phyloP scores from a whole-genome alignment of 2,329 filamentous ascomycete genomes.

The Fusarium abutilonis region DNA sequence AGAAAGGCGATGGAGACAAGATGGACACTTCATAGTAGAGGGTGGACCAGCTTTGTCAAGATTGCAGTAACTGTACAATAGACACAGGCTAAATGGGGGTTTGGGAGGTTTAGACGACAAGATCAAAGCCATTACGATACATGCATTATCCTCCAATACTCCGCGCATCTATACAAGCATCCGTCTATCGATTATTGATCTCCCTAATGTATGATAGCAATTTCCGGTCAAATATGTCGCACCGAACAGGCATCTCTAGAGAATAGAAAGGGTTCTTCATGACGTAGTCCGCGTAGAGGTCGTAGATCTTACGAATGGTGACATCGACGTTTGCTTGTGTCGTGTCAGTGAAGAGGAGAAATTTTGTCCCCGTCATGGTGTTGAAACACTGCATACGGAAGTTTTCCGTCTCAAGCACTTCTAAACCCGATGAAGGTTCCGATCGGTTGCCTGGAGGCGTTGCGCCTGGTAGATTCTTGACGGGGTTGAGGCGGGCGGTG shows the following conservation, averaged over 20 bases:
- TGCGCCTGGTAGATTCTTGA: slow-evolving; percentile 53
- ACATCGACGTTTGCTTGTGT: slow-evolving; percentile 87
- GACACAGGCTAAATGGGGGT: slow-evolving; percentile 32
- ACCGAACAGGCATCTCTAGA: slow-evolving; percentile 95
- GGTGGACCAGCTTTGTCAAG: slow-evolving; percentile 40
- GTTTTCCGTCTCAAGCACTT: slow-evolving; percentile 92
- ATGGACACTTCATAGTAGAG: slow-evolving; percentile 82
- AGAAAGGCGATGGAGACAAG: slow-evolving; percentile 77
- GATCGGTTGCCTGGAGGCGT: slow-evolving; percentile 60
- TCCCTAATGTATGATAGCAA: slow-evolving; percentile 82
- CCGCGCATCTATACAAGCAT: slow-evolving; percentile 19
- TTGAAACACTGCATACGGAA: slow-evolving; percentile 97
- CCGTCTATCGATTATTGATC: slow-evolving; percentile 66
- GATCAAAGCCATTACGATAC: slow-evolving; percentile 42
- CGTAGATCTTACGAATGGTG: slow-evolving; percentile 86
- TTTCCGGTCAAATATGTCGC: slow-evolving; percentile 93
- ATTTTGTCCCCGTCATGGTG: slow-evolving; percentile 94
- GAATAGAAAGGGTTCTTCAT: slow-evolving; percentile 99
- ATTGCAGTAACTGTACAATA: slow-evolving; percentile 51
- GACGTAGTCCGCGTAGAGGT: slow-evolving; percentile 94
- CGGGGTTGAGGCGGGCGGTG: slow-evolving; percentile 69
- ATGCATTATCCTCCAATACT: slow-evolving; percentile 26
- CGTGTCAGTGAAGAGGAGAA: slow-evolving; percentile 91
- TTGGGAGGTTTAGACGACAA: slow-evolving; percentile 41
- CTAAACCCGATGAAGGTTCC: slow-evolving; percentile 79